These are phyloP conservation scores for Datisca glomerata DNA, from an alignment of 306 rosid genomes.

Conservation along the genomic window DNA sequence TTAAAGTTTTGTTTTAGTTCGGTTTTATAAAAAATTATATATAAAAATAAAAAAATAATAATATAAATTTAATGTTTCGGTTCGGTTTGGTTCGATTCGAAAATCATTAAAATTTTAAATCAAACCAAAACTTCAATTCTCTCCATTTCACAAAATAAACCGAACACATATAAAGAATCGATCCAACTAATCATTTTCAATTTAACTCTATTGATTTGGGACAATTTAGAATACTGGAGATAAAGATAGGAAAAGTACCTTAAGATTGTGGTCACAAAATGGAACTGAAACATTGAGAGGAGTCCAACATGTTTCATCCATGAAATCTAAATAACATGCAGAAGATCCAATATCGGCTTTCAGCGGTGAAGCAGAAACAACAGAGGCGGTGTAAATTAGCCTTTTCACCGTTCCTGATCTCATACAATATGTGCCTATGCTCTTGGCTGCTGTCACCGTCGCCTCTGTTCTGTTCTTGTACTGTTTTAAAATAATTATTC, in stretches of 20 bases:
- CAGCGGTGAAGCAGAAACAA: constrained; percentile 28
- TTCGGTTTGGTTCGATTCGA: neutral
- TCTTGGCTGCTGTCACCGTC: constrained; percentile 7
- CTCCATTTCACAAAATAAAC: no score
- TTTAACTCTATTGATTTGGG: neutral
- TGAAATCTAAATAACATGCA: constrained; percentile 8
- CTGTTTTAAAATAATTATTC: neutral
- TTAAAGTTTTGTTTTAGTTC: no score
- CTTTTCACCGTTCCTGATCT: constrained; percentile 28
- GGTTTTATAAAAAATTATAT: no score
- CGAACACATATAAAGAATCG: no score
- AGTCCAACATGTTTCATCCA: constrained; percentile 30
- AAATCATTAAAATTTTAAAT: no score
- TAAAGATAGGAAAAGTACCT: constrained; percentile 10
- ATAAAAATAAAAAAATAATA: no score
- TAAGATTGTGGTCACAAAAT: neutral
- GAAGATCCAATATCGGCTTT: constrained; percentile 8
- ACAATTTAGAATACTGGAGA: neutral
- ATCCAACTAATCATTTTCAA: no score
- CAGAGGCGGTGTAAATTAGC: constrained; percentile 37
- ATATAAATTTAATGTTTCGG: no score
- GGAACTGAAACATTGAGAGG: constrained; percentile 14
- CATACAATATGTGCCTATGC: constrained; percentile 17
- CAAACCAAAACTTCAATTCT: neutral
- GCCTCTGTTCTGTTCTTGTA: constrained; percentile 15